Base-by-base conservation (phyloP, 2,329 filamentous ascomycete genomes). In the Fusarium sp. region DNA sequence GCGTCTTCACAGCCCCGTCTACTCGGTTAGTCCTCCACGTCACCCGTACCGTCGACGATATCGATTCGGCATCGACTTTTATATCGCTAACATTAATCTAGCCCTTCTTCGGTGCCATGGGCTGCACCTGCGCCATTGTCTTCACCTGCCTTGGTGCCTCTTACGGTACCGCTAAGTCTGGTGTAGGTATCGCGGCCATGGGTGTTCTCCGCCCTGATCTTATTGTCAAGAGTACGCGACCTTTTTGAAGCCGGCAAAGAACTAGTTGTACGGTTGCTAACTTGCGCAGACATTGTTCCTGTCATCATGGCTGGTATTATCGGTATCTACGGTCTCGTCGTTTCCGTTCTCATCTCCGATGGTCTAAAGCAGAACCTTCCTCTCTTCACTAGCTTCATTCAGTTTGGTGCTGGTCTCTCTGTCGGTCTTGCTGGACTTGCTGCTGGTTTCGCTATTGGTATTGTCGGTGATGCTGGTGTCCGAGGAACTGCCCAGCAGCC, bases 281-380 rank as follows among this genome's bases (percentile, higher is more conserved):
- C 45, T 15, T 14, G 9, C 19, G 1, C 69, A 98, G 94, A 97
- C 86, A 97, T 98, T 79, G 94, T 98, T 67, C 95, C 95, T 77
- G 95, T 98, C 80, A 97, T 99, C 88, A 99, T 99, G 95, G 95
- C 95, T 85, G 95, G 95, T 98, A 99, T 99, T 81, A 98, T 99
- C 81, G 95, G 92, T 90, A 98, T 99, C 79, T 99, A 95, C 82
- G 91, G 91, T 73, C 86, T 95, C 67, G 91, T 95, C 80, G 91
- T 94, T 61, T 93, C 91, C 15, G 91, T 95, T 77, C 81, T 95
- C 73, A 92, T 95, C 75, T 93, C 91, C 74, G 90, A 92, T 77
- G 88, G 87, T 71, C 82, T 95, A 66, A 84, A 82, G 71, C 90
- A 94, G 79, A 76, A 86, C 66, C 79, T 90, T 61, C 83, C 91